Conservation (phyloP, 495 filamentous ascomycete genomes). For the Aspergillus homomorphus region DNA sequence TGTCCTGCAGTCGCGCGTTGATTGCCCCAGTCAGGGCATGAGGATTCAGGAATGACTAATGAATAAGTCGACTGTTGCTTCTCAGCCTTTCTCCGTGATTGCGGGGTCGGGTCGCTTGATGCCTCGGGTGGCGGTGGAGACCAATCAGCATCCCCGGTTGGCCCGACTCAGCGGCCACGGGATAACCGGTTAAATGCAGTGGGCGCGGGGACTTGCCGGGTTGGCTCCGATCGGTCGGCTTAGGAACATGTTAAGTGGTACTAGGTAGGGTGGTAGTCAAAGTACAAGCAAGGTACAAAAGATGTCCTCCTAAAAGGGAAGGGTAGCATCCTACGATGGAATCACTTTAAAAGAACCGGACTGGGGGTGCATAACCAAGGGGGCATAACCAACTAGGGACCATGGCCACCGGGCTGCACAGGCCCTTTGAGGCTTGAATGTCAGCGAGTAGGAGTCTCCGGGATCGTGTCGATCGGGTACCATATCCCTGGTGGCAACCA, state of each 20-base stretch:
- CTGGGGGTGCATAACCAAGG: background rate
- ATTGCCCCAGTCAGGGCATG: background rate
- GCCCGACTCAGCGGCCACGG: constrained; percentile 24
- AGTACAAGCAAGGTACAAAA: background rate
- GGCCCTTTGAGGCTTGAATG: constrained; percentile 5
- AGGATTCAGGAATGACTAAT: background rate
- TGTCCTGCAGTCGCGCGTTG: background rate
- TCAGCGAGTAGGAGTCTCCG: background rate
- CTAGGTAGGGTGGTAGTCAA: background rate
- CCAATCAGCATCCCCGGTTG: constrained; percentile 27
- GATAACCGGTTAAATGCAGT: constrained; percentile 29
- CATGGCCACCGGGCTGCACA: background rate
- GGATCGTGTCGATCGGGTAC: constrained; percentile 23
- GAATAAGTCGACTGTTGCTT: background rate
- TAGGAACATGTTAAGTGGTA: background rate
- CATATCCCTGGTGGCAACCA: constrained; percentile 19
- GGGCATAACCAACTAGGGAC: background rate
- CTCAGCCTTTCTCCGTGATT: constrained; percentile 2
- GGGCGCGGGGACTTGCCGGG: constrained; percentile 24
- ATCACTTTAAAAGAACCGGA: background rate
- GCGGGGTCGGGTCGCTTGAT: constrained; percentile 33
- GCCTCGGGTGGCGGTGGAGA: constrained; percentile 31
- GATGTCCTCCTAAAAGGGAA: background rate
- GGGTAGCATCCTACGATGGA: background rate
- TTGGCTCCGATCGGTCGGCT: constrained; percentile 17